Evolutionary conservation across 2,329 filamentous ascomycete genomes (phyloP), one percentile per base, ranked within the genome.

Genomic region (Pseudogymnoascus sp.): DNA sequence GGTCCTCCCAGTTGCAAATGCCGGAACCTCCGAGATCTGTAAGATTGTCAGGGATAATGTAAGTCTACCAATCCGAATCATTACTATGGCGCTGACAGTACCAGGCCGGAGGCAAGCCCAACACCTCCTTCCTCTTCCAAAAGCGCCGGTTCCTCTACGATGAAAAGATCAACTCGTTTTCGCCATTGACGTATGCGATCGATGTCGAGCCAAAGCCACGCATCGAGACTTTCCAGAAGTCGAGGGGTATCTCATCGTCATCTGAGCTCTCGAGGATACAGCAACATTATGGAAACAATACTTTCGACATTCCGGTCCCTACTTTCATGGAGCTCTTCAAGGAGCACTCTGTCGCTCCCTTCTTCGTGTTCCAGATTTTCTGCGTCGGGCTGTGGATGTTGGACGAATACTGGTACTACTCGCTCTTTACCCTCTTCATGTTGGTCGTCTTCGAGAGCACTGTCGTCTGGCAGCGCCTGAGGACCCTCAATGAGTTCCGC

Each of bases 361-460:
- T 99, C 82, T 99, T 99, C 78, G 93, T 99, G 67, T 99, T 99
- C 79, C 95, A 99, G 81, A 83, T 99, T 66, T 99, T 99, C 80
- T 99, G 96, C 71, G 95, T 99, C 64, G 96, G 95, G 15, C 80
- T 99, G 66, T 99, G 95, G 95, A 91, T 97, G 87, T 80, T 99
- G 74, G 95, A 99, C 74, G 96, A 99, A 78, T 99, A 97, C 79
- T 99, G 96, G 95, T 99, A 99, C 81, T 99, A 99, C 79, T 97
- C 95, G 66, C 85, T 99, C 19, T 99, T 99, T 77, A 99, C 96
- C 0, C 87, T 99, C 21, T 93, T 97, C 79, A 99, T 99, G 96
- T 85, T 99, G 63, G 91, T 99, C 69, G 88, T 86, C 65, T 99
- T 99, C 71, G 95, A 99, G 80, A 97, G 93, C 76, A 99, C 95